Conservation (phyloP, 2,329 filamentous ascomycete genomes). For the Cryphonectria carpinicola region DNA sequence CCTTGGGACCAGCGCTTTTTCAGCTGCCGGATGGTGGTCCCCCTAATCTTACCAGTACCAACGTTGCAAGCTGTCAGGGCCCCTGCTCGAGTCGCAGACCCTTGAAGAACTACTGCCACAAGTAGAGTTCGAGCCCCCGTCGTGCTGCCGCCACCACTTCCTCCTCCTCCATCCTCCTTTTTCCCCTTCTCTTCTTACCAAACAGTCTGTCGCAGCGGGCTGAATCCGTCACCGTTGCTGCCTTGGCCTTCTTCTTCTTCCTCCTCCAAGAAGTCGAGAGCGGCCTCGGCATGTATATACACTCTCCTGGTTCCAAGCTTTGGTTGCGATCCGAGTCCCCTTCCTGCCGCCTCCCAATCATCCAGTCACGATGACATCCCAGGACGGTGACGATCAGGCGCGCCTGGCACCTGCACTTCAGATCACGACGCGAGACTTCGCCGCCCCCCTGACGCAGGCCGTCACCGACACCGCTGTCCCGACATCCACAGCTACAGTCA, state of each 20-base stretch:
- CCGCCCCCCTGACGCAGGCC: constrained; percentile 23
- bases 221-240: neutral
- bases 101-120: constrained; percentile 3
- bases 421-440: constrained; percentile 26
- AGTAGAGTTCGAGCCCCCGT: neutral
- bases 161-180: neutral
- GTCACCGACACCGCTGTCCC: constrained; percentile 20
- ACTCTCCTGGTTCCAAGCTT: too few species aligned
- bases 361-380: constrained; percentile 2
- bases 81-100: constrained; percentile 2
- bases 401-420: neutral
- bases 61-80: neutral
- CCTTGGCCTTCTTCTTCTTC: neutral
- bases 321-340: too few species aligned
- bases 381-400: neutral
- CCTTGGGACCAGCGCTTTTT: neutral
- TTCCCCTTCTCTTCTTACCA: too few species aligned
- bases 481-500: constrained; percentile 4
- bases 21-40: neutral
- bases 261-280: neutral
- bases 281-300: neutral
- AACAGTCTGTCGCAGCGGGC: neutral
- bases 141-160: neutral
- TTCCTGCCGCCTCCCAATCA: neutral
- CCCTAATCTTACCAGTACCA: neutral